Conservation (phyloP, 1,284 basidiomycete genomes). For the Ustilago loliicola region DNA sequence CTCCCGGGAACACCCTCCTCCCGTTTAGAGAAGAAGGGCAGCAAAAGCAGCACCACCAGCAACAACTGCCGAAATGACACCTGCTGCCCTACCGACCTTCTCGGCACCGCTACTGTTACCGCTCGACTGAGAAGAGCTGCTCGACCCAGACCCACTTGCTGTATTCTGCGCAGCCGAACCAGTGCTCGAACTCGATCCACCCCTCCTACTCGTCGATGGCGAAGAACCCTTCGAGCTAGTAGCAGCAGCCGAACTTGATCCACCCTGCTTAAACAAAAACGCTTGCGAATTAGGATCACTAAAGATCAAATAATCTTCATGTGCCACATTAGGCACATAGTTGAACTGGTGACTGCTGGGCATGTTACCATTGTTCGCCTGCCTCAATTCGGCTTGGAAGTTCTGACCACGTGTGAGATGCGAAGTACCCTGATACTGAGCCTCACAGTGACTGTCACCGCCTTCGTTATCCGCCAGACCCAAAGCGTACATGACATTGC, state of each 20-base stretch:
- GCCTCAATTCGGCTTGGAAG: constrained; percentile 35
- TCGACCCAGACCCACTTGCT: constrained; percentile 1
- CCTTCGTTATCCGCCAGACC: constrained; percentile 55
- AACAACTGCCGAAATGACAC: constrained; percentile 20
- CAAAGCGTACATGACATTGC: constrained; percentile 56
- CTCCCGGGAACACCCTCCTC: too few relatives aligned
- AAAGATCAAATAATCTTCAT: constrained; percentile 62
- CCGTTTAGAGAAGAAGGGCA: constrained; percentile 15
- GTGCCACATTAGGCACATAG: constrained; percentile 49
- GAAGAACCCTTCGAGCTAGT: neutral
- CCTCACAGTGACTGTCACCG: constrained; percentile 64
- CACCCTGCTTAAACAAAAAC: constrained; percentile 45
- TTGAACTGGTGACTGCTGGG: constrained; percentile 55
- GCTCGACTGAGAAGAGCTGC: constrained; percentile 4
- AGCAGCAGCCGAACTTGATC: constrained; percentile 18
- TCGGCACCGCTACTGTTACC: constrained; percentile 11
- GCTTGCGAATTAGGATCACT: constrained; percentile 49
- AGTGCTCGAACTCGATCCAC: constrained; percentile 8
- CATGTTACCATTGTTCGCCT: constrained; percentile 48
- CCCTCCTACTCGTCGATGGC: constrained; percentile 13
- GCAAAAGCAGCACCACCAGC: constrained; percentile 28
- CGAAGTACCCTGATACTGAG: constrained; percentile 57
- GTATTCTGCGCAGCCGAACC: constrained; percentile 4
- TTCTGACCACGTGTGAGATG: constrained; percentile 62
- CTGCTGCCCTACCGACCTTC: neutral